Percentiles rank a stretch among this genome's conserved stretches.
These are phyloP conservation scores for Fusarium chuoi DNA, from an alignment of 2,329 filamentous ascomycete genomes.

Conservation along the genomic window DNA sequence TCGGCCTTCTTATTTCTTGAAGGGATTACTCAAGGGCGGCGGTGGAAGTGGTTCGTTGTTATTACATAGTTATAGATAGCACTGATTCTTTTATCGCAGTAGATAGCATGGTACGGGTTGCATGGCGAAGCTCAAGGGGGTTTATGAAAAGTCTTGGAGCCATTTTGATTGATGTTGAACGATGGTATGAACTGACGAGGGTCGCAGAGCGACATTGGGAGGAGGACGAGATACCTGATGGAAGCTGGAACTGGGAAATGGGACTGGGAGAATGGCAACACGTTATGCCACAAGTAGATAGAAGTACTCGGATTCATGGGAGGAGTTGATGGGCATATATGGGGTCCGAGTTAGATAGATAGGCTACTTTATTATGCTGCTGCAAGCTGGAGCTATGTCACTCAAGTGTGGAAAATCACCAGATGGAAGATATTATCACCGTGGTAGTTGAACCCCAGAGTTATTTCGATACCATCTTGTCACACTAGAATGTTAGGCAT, in stretches of 20 bases:
- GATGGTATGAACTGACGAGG: conserved; percentile 35
- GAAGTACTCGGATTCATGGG: conserved; percentile 16
- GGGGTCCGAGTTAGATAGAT: conserved; percentile 35
- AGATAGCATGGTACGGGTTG: conserved; percentile 41
- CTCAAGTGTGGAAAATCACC: not conserved
- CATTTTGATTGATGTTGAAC: conserved; percentile 36
- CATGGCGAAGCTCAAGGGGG: conserved; percentile 36
- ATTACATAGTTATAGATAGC: conserved; percentile 48
- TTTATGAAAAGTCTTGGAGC: conserved; percentile 30
- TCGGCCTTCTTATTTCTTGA: not conserved
- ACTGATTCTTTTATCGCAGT: conserved; percentile 41
- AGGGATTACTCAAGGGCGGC: conserved; percentile 15
- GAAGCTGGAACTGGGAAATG: not conserved
- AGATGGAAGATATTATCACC: not conserved
- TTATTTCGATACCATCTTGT: no score
- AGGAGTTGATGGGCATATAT: conserved; percentile 27
- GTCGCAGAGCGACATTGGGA: conserved; percentile 9
- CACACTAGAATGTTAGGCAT: not conserved
- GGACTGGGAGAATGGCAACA: conserved; percentile 16
- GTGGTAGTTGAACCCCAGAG: not conserved
- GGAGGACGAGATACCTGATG: conserved; percentile 34
- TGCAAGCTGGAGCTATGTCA: conserved; percentile 1
- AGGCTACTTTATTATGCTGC: conserved; percentile 19
- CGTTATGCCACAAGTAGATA: conserved; percentile 31
- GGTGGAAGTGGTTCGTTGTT: conserved; percentile 22